Evolutionary conservation across 2,329 filamentous ascomycete species (phyloP), one percentile per base, ranked within the genome.

Genomic region (Neoscytalidium dimidiatum): DNA sequence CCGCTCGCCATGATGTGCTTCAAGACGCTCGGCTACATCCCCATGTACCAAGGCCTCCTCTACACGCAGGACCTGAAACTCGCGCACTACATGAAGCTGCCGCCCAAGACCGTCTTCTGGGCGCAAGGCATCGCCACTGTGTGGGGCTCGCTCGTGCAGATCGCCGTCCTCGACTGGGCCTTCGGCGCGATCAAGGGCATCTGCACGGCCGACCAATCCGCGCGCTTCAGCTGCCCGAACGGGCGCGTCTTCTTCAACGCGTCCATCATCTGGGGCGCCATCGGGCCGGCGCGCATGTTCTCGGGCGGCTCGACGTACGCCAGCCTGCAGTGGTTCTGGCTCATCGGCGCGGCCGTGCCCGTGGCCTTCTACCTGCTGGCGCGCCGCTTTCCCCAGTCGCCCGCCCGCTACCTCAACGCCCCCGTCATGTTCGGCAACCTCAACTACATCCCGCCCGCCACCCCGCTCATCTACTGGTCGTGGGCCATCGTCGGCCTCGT

Each of bases 231-330:
- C 2, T 90, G 88, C 66, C 86, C 87, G 0, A 86, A 86, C 3
- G 87, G 86, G 1, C 81, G 83, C 11, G 86, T 88, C 41, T 89
- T 90, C 72, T 90, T 88, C 71, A 84, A 86, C 8, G 87, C 88
- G 0, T 88, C 85, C 0, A 85, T 90, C 31, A 89, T 90, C 68
- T 90, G 88, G 88, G 88, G 88, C 14, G 82, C 88, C 43, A 84
- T 90, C 64, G 87, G 87, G 0, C 51, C 53, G 17, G 35, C 35
- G 3, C 85, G 86, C 68, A 86, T 90, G 73, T 90, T 89, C 77
- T 87, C 84, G 1, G 84, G 85, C 0, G 86, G 85, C 3, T 83
- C 86, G 67, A 83, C 89, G 69, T 90, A 90, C 79, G 82, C 82
- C 0, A 81, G 82, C 2, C 83, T 90, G 48, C 86, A 88, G 67